Evolutionary conservation across 345 rosid species (phyloP), one percentile per base, ranked within the genome.

Genomic region (Capsella bursapastoris): DNA sequence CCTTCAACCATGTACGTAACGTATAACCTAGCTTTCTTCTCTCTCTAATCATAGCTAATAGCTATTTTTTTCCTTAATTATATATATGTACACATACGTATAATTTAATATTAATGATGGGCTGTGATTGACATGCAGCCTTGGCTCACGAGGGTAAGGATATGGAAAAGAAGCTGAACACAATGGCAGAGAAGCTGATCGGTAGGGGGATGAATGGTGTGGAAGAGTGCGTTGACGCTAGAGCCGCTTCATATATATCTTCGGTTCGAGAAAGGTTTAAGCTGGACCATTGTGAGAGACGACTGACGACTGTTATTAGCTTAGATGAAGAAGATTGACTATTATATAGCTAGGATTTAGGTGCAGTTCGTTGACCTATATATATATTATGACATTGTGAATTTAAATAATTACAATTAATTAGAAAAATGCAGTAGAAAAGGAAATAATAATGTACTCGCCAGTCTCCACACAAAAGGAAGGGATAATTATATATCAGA

Each of bases 231-330:
- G 77, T 78, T 45, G 78, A 78, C 69, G 65, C 71, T 55, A 78
- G 77, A 73, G 81, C 78, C 51, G 45, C 74, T 51, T 59, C 78
- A 11, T 78, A 72, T 68, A 78, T 78, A 64, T 78, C 81, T 43
- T 72, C 81, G 35, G 81, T 72, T 61, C 57, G 68, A 34, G 78
- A 71, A 51, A 64, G 63, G 76, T 78, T 78, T 55, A 78, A 72
- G 77, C 13, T 40, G 27, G 72, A 78, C 47, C 71, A 64, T 32
- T 47, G 49, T 14, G 74, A 76, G 64, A 58, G 75, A 61, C 15
- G 75, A 61, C 15, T 55, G 58, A 71, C 67, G 49, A 77, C 76
- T 64, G 76, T 43, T 64, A 65, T 58, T 49, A 71, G 31, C 76
- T 48, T 77, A 77, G 66, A 77, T 60, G 44, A 29, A 43, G 52